Evolutionary conservation across 495 filamentous ascomycete genomes (phyloP), one percentile per base, ranked within the genome.

Genomic region (Aspergillus steynii): DNA sequence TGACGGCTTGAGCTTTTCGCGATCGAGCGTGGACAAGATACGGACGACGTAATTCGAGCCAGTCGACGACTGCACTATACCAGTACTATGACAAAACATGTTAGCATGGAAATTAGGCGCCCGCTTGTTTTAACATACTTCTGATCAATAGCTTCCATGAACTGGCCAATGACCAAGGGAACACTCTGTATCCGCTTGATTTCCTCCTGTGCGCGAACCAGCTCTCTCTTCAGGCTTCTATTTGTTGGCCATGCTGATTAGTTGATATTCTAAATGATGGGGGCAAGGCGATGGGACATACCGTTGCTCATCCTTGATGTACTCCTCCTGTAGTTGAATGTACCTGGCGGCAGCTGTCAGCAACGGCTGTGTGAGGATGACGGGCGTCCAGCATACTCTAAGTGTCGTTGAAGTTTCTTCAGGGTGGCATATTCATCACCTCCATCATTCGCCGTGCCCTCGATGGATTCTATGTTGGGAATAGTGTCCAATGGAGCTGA

Each of bases 281-380:
- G 37, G 4, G 37, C 12, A 8, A 28, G 1, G 29, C 29, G 29
- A 27, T 25, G 32, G 55, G 29, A 27, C 74, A 49, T 84, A 90
- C 91, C 93, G 87, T 77, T 99, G 95, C 82, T 99, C 95, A 84
- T 99, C 96, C 81, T 99, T 99, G 85, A 99, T 99, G 80, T 98
- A 99, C 74, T 99, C 96, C 79, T 99, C 95, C 78, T 99, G 95
- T 64, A 99, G 84, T 73, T 96, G 89, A 72, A 99, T 97, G 77
- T 96, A 97, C 74, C 89, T 92, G 50, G 58, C 52, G 53, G 47
- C 60, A 53, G 50, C 46, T 28, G 71, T 83, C 65, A 83, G 74
- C 65, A 60, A 45, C 28, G 29, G 46, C 50, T 25, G 20, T 29
- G 29, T 5, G 54, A 46, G 29, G 2, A 47, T 45, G 4, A 20